Evolutionary conservation across 108 stramenopile genomes (phyloP), one percentile per base, ranked within the genome.

Genomic region (Craspedostauros australis): DNA sequence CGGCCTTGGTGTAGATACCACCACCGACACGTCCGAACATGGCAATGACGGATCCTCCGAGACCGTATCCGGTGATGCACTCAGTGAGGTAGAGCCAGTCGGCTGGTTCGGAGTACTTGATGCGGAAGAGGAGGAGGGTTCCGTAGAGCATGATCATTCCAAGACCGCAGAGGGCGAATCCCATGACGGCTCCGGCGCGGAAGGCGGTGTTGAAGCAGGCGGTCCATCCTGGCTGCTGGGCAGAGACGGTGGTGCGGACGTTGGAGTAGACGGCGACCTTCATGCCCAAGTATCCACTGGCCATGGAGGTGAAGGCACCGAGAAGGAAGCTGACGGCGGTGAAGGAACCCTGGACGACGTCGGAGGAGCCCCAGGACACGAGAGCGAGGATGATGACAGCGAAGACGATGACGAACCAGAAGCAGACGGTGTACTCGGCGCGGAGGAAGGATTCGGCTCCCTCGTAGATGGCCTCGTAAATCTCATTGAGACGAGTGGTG

Each of bases 21-120:
- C 98, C 98, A 19, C 96, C 98, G 32, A 98, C 98, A 76, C 98
- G 98, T 32, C 95, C 98, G 64, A 98, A 98, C 94, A 98, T 95
- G 64, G 98, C 98, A 86, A 98, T 96, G 50, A 85, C 91, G 48
- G 89, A 92, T 56, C 94, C 98, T 39, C 98, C 98, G 20, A 98
- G 76, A 31, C 96, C 96, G 55, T 92, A 99, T 60, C 98, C 98
- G 32, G 96, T 94, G 50, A 97, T 56, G 52, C 75, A 84, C 57
- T 96, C 93, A 49, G 94, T 96, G 59, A 96, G 85, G 31, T 88
- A 75, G 53, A 80, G 65, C 95, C 95, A 98, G 29, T 95, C 79
- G 22, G 74, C 64, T 19, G 84, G 46, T 18, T 44, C 64, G 26
- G 77, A 78, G 64, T 90, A 93, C 62, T 93, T 86, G 31, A 75